Percentiles rank a stretch among this genome's conserved stretches.
Evolutionary conservation across 805 yeast species (phyloP).

Genomic region (Wickerhamomyces strasburgensis): DNA sequence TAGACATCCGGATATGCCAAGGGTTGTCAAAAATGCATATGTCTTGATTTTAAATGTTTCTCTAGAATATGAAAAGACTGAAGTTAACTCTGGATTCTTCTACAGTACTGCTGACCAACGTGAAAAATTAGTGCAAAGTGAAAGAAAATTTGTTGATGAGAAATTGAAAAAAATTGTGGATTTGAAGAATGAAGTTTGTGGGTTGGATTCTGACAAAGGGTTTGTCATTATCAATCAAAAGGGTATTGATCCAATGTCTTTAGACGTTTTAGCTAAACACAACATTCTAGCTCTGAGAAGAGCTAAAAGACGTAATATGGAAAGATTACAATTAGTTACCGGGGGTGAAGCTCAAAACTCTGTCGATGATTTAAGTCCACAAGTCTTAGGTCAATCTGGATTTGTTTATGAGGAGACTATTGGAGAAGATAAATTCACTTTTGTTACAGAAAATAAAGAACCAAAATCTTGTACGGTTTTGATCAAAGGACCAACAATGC

Average conservation of each 20-base stretch:
- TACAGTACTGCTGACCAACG: constrained; percentile 95
- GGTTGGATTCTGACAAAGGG: constrained; percentile 61
- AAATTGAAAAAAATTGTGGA: constrained; percentile 88
- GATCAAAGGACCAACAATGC: constrained; percentile 89
- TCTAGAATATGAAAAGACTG: constrained; percentile 94
- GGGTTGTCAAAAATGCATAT: constrained; percentile 72
- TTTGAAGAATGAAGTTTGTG: constrained; percentile 88
- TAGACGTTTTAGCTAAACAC: constrained; percentile 89
- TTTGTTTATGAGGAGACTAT: constrained; percentile 85
- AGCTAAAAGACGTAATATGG: constrained; percentile 99
- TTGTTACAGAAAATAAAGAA: constrained; percentile 82
- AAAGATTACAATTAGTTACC: constrained; percentile 89
- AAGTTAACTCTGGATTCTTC: constrained; percentile 92
- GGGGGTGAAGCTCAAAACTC: constrained; percentile 98
- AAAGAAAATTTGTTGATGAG: constrained; percentile 90
- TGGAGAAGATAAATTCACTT: constrained; percentile 97
- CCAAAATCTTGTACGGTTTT: constrained; percentile 90
- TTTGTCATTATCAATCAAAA: constrained; percentile 96
- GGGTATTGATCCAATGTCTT: constrained; percentile 97
- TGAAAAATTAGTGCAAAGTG: constrained; percentile 88
- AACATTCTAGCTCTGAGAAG: constrained; percentile 92
- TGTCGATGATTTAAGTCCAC: constrained; percentile 84
- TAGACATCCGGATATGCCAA: constrained; percentile 99
- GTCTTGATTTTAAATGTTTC: constrained; percentile 89
- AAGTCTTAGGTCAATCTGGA: constrained; percentile 83